A percentile compares a stretch with the other conserved stretches of the same genome.
These are phyloP conservation scores for Aspergillus sp. DNA, from an alignment of 2,329 filamentous ascomycete genomes.

Conservation along the genomic window DNA sequence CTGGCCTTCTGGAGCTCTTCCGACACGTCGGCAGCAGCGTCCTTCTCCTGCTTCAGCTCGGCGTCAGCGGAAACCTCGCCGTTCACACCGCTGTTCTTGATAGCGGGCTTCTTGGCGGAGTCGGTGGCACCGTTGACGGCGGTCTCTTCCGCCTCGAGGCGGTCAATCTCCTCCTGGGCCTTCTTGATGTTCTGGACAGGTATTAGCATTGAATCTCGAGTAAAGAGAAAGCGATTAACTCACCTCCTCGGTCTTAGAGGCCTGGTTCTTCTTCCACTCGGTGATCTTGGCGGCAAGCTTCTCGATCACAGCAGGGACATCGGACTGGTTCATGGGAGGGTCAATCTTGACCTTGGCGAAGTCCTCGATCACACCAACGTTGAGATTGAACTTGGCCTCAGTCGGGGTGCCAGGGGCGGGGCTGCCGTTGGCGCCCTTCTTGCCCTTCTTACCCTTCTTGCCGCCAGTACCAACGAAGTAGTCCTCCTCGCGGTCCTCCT, in stretches of 20 bases:
- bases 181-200: constrained; percentile 83
- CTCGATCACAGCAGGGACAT: constrained; percentile 77
- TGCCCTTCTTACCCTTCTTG: constrained; percentile 87
- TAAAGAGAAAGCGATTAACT: constrained; percentile 38
- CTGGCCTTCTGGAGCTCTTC: constrained; percentile 63
- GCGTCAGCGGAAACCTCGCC: constrained; percentile 55
- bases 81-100: constrained; percentile 55
- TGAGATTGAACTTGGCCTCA: constrained; percentile 74
- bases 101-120: constrained; percentile 55
- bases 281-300: constrained; percentile 91
- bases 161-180: constrained; percentile 92
- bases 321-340: constrained; percentile 80
- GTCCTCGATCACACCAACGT: constrained; percentile 88
- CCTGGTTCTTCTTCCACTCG: constrained; percentile 89
- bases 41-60: constrained; percentile 59
- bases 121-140: constrained; percentile 51
- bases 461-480: constrained; percentile 73
- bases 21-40: constrained; percentile 59
- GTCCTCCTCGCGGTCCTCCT: constrained; percentile 84
- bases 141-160: constrained; percentile 71
- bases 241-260: constrained; percentile 85
- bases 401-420: constrained; percentile 54
- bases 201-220: constrained; percentile 12
- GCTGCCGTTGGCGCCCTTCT: constrained; percentile 61
- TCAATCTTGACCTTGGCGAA: constrained; percentile 81